phyloP scores from a whole-genome alignment of 495 filamentous ascomycete species.

The Hypoxylon rickii region DNA sequence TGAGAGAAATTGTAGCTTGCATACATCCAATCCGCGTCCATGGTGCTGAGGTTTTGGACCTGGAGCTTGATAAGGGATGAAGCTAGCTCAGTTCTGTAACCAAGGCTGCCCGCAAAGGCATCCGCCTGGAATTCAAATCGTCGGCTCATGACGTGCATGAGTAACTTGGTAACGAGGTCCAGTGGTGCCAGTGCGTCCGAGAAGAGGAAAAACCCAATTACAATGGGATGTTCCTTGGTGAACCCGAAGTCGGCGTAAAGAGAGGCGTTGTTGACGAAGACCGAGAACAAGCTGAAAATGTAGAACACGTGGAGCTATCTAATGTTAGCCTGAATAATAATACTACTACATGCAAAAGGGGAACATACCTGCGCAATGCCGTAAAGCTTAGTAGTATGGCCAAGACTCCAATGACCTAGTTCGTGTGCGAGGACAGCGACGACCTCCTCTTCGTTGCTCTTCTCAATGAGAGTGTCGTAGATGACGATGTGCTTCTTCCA shows the following conservation, averaged over 20 bases:
- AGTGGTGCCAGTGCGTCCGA: constrained; percentile 90
- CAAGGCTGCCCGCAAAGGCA: constrained; percentile 81
- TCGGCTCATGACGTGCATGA: constrained; percentile 95
- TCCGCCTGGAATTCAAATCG: constrained; percentile 95
- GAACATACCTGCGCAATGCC: constrained; percentile 82
- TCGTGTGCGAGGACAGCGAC: constrained; percentile 95
- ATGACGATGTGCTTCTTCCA: constrained; percentile 99
- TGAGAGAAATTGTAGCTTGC: constrained; percentile 98
- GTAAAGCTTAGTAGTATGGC: constrained; percentile 92
- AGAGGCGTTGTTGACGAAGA: constrained; percentile 93
- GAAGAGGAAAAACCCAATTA: constrained; percentile 96
- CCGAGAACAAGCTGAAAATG: constrained; percentile 93
- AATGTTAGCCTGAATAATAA: constrained; percentile 35
- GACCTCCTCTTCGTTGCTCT: constrained; percentile 87
- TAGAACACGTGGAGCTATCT: constrained; percentile 80
- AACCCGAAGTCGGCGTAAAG: constrained; percentile 93
- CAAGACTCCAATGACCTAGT: constrained; percentile 93
- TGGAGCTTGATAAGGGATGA: constrained; percentile 93
- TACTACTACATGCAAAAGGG: no score
- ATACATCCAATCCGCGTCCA: constrained; percentile 98
- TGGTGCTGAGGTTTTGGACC: constrained; percentile 95
- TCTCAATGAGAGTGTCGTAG: constrained; percentile 95
- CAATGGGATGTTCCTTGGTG: constrained; percentile 80
- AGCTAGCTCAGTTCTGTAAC: constrained; percentile 84
- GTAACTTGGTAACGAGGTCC: constrained; percentile 86